These are phyloP conservation scores for Gnomoniopsis smithogilvyi DNA, from an alignment of 2,329 filamentous ascomycete genomes.

Conservation along the genomic window DNA sequence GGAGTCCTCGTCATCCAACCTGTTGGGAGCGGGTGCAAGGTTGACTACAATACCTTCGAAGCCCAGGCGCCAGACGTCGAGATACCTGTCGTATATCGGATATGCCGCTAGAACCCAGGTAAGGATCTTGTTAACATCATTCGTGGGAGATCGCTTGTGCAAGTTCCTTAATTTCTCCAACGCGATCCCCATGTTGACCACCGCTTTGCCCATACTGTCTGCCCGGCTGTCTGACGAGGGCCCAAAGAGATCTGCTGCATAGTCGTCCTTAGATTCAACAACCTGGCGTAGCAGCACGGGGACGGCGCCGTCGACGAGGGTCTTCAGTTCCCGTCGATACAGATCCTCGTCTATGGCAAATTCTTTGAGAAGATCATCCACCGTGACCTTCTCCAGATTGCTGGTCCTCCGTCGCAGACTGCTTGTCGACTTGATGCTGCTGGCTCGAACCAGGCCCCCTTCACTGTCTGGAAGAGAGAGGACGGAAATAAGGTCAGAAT, in stretches of 20 bases:
- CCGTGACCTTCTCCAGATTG: conserved; percentile 63
- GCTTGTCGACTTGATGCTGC: conserved; percentile 71
- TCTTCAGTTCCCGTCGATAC: conserved; percentile 88
- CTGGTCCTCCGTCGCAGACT: conserved; percentile 74
- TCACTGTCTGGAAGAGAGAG: conserved; percentile 68
- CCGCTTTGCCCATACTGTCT: conserved; percentile 72
- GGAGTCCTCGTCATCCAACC: conserved; percentile 56
- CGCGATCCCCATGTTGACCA: conserved; percentile 89
- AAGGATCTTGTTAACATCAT: conserved; percentile 68
- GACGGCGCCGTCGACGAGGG: conserved; percentile 90
- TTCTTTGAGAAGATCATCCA: conserved; percentile 74
- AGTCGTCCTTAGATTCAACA: conserved; percentile 64
- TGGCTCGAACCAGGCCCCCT: conserved; percentile 55
- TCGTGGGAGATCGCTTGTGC: conserved; percentile 76
- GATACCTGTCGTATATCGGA: conserved; percentile 79
- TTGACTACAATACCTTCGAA: conserved; percentile 96
- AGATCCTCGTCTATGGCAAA: conserved; percentile 80
- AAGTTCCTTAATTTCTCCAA: conserved; percentile 78
- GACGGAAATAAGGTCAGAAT: conserved; percentile 91
- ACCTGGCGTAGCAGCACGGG: conserved; percentile 87
- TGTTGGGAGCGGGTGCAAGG: conserved; percentile 64
- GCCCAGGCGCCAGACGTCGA: conserved; percentile 84
- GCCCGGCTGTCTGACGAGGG: conserved; percentile 50
- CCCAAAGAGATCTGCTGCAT: conserved; percentile 66
- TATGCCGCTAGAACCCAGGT: conserved; percentile 78